Evolutionary conservation across 768 basidiomycete genomes (phyloP), one percentile per base, ranked within the genome.

Genomic region (Serendipita vermifera): DNA sequence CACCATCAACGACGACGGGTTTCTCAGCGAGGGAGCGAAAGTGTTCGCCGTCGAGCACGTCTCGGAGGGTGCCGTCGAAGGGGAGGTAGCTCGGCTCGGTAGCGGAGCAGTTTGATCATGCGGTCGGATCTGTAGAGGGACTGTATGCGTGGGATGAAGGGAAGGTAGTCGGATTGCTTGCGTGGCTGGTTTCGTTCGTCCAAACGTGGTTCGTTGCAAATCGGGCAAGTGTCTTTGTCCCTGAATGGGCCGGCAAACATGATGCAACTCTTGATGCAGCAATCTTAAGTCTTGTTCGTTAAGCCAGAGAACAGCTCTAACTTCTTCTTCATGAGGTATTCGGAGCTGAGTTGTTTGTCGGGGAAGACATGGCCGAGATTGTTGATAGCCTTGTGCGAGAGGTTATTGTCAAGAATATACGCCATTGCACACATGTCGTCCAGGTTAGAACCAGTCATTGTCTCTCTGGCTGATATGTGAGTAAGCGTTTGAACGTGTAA

Each of bases 201-300:
- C 51, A 39, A 66, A 1, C 69, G 65, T 6, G 68, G 20, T 43
- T 64, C 62, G 0, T 67, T 51, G 62, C 75, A 77, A 59, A 64
- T 64, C 0, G 69, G 69, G 56, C 76, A 78, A 5, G 31, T 13
- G 0, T 62, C 55, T 5, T 65, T 54, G 3, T 66, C 60, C 3
- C 55, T 62, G 29, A 69, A 64, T 0, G 64, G 60, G 1, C 73
- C 73, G 14, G 66, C 60, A 58, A 63, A 77, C 57, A 66, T 69
- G 54, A 61, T 62, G 59, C 76, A 77, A 0, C 70, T 72, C 43
- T 72, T 71, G 24, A 64, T 53, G 62, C 76, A 78, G 61, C 74
- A 76, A 60, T 76, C 61, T 61, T 66, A 73, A 65, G 36, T 39
- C 0, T 63, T 57, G 1, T 71, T 67, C 22, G 65, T 58, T 39